Percentiles rank a stretch among this genome's conserved stretches.
These are phyloP conservation scores for Phaeodactylum tricornutum DNA, from an alignment of 108 stramenopile species.

Conservation along the genomic window DNA sequence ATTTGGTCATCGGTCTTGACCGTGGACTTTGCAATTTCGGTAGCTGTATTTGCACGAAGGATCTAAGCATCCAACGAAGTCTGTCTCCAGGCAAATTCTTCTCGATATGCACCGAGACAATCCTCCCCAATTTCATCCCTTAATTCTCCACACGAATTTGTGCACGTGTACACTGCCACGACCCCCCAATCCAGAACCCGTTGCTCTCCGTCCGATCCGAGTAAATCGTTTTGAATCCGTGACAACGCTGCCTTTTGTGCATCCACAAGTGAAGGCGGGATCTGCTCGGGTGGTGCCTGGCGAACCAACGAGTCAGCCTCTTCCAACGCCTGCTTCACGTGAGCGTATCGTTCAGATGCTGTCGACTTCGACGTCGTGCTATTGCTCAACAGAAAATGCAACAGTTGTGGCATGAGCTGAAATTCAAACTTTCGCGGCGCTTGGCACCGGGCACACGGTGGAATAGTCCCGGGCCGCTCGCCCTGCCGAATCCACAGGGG, in stretches of 20 bases:
- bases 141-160: constrained; percentile 53
- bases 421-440: constrained; percentile 66
- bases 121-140: constrained; percentile 2
- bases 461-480: constrained; percentile 30
- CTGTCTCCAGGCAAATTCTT: constrained; percentile 80
- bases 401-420: constrained; percentile 84
- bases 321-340: constrained; percentile 37
- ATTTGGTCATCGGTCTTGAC: too few relatives aligned
- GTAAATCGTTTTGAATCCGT: constrained; percentile 16
- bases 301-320: constrained; percentile 34
- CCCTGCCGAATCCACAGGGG: constrained; percentile 63
- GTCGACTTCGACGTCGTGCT: background rate
- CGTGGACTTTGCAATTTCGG: too few relatives aligned
- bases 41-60: too few relatives aligned
- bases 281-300: constrained; percentile 28
- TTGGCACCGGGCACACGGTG: constrained; percentile 56
- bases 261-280: constrained; percentile 58
- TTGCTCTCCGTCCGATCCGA: constrained; percentile 7
- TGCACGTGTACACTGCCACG: constrained; percentile 73
- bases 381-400: constrained; percentile 43
- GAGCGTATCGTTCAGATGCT: constrained; percentile 15
- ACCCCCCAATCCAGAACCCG: constrained; percentile 66
- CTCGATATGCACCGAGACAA: constrained; percentile 62
- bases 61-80: too few relatives aligned
- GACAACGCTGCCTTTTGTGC: constrained; percentile 44